phyloP scores from a whole-genome alignment of 2,329 filamentous ascomycete genomes.

The Coniochaeta sp. region DNA sequence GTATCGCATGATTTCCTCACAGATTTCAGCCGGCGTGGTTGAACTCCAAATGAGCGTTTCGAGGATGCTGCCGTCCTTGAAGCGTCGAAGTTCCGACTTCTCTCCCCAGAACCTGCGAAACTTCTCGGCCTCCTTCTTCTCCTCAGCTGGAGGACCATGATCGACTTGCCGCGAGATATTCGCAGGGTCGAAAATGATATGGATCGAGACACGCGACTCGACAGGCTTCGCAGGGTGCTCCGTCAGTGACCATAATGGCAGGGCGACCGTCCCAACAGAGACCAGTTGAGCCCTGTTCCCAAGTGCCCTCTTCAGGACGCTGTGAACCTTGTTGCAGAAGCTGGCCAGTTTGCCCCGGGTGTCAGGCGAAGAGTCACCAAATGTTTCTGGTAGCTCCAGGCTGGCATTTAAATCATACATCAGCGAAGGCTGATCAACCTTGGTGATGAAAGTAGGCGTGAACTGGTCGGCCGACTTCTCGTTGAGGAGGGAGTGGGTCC shows the following conservation, averaged over 20 bases:
- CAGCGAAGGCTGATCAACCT: constrained; percentile 44
- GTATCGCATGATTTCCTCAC: constrained; percentile 73
- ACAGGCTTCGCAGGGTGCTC: constrained; percentile 20
- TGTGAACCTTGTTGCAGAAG: constrained; percentile 52
- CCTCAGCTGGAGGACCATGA: constrained; percentile 78
- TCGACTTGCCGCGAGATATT: constrained; percentile 74
- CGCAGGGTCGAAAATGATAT: constrained; percentile 63
- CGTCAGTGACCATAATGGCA: constrained; percentile 38
- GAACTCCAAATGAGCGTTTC: constrained; percentile 85
- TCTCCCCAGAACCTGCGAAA: constrained; percentile 95
- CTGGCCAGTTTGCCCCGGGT: constrained; percentile 33
- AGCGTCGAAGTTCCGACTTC: constrained; percentile 84
- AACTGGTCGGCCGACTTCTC: constrained; percentile 73
- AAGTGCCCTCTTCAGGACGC: constrained; percentile 61
- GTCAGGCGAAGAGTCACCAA: constrained; percentile 16
- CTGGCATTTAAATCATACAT: constrained; percentile 44
- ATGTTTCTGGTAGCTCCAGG: constrained; percentile 13
- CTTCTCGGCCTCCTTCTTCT: constrained; percentile 70
- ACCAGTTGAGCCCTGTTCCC: constrained; percentile 67
- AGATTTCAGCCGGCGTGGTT: constrained; percentile 54
- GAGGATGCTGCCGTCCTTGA: constrained; percentile 89
- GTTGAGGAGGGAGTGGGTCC: constrained; percentile 67
- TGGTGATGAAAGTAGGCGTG: constrained; percentile 71
- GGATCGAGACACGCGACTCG: constrained; percentile 42
- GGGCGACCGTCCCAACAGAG: constrained; percentile 39